Conservation (phyloP, 208 protist species). For the Trypanosoma grayi region DNA sequence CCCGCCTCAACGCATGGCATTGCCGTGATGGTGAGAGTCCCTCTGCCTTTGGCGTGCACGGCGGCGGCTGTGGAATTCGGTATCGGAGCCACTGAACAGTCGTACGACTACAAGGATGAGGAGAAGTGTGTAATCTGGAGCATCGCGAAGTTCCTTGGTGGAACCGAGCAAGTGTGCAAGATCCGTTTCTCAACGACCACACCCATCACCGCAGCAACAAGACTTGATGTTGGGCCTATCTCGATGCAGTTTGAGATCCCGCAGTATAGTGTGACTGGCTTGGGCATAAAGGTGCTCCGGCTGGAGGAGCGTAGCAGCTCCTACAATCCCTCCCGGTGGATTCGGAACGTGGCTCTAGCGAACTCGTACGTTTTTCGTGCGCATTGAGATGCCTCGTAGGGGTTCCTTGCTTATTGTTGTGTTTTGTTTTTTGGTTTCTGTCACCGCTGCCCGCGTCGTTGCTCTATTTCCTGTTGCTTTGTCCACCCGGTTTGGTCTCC, state of each 20-base stretch:
- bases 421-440: constrained; percentile 4
- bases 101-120: constrained; percentile 57
- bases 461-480: neutral
- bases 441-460: neutral
- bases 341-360: constrained; percentile 88
- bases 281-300: constrained; percentile 49
- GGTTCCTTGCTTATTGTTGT: constrained; percentile 2
- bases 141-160: constrained; percentile 73
- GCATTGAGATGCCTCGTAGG: constrained; percentile 27
- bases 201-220: constrained; percentile 37
- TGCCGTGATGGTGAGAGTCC: constrained; percentile 39
- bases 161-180: constrained; percentile 56
- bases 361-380: constrained; percentile 80
- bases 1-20: constrained; percentile 27
- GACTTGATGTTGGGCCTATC: constrained; percentile 70
- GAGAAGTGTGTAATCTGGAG: constrained; percentile 75
- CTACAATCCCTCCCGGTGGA: constrained; percentile 82
- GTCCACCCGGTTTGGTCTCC: neutral
- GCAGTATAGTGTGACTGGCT: constrained; percentile 60
- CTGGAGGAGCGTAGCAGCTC: constrained; percentile 71
- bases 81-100: constrained; percentile 30
- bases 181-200: constrained; percentile 44
- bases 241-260: constrained; percentile 92
- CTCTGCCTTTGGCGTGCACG: constrained; percentile 43
- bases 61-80: constrained; percentile 39